Evolutionary conservation across 176 grass and related monocot genomes (phyloP), one percentile per base, ranked within the genome.

Genomic region (Stipa capillata): DNA sequence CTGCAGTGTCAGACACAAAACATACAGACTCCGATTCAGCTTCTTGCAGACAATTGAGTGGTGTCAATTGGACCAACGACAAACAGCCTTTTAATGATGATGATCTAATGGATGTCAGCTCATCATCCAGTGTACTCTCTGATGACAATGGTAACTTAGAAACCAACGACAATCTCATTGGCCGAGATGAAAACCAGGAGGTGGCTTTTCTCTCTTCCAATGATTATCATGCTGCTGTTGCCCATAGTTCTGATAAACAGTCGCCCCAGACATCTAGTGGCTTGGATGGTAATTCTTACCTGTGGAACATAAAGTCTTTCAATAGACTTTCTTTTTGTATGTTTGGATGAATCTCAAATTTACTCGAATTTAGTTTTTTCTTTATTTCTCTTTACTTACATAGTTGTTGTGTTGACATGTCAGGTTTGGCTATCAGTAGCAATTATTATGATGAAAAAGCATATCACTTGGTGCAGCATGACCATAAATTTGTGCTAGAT

Each of bases 71-170:
- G 77, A 54, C 29, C 31, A 89, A 83, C 23, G 81, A 90, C 15
- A 84, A 86, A 77, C 87, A 90, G 28, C 48, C 75, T 77, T 92
- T 65, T 49, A 72, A 81, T 36, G 71, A 92, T 85, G 89, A 82
- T 39, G 80, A 94, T 56, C 85, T 90, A 32, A 89, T 91, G 80
- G 87, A 82, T n/a, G 59, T 96, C 64, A 96, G 85, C 49, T 90
- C 90, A 80, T 88, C 87, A 54, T 87, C 84, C 37, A 86, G 85
- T 88, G 60, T 86, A 60, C 66, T 48, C 33, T 92, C 94, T 28
- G 86, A 75, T 55, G 69, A 65, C 41, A 69, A 39, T 54, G 75
- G 35, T n/a, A 56, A 78, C 36, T 53, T 39, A 14, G 36, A 84
- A 56, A 58, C 49, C 20, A 51, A 52, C 73, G 78, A 73, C 69